Conservation (phyloP, 2,329 filamentous ascomycete genomes). For the Trichoderma sp. region DNA sequence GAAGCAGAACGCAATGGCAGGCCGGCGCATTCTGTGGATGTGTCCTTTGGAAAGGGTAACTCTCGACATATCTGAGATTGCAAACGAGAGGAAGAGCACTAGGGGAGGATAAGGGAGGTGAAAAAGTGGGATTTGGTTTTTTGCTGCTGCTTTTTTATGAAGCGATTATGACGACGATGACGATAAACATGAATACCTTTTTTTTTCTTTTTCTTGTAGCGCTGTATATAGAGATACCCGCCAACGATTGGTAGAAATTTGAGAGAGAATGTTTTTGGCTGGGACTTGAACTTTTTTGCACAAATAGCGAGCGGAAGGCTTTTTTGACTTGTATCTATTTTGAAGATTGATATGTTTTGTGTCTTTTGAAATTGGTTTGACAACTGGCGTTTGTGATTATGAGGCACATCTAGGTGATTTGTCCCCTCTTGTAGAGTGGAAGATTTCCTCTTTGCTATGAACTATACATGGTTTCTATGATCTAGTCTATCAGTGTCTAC, state of each 20-base stretch:
- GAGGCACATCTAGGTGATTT: background rate
- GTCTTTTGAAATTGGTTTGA: background rate
- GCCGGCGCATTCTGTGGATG: background rate
- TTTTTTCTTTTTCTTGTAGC: background rate
- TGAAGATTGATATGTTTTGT: background rate
- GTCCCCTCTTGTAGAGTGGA: background rate
- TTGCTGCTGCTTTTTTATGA: background rate
- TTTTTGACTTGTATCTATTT: background rate
- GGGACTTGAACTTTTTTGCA: background rate
- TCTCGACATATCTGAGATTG: background rate
- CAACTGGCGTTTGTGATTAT: background rate
- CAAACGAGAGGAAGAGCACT: background rate
- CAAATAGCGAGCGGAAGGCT: background rate
- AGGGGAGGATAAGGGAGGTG: background rate
- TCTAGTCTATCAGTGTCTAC: background rate
- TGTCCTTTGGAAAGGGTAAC: background rate
- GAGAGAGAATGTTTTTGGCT: conserved; percentile 27
- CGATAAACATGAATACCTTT: conserved; percentile 5
- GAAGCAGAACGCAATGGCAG: background rate
- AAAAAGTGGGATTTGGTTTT: background rate
- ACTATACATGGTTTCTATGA: background rate
- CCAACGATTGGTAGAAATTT: conserved; percentile 22
- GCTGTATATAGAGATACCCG: conserved; percentile 36
- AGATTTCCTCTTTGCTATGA: background rate
- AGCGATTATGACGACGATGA: conserved; percentile 20